Base-by-base conservation (phyloP, 352 stramenopile species). In the Blastocystis hominis region DNA sequence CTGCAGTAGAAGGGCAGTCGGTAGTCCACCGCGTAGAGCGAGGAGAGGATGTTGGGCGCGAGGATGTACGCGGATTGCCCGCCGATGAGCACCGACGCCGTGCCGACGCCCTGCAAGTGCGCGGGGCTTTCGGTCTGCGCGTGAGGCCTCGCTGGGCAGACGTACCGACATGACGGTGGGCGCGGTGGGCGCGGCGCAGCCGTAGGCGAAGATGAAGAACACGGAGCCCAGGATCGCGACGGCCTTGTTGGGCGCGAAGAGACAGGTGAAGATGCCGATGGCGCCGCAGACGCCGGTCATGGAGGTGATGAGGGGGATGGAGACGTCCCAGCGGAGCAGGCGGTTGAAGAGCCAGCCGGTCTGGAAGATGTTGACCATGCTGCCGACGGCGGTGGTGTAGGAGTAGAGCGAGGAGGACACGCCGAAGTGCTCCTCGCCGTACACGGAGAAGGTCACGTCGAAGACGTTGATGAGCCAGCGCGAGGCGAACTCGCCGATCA, bases 301-400 rank as follows among this genome's bases (percentile, higher is more conserved):
- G 2, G 47, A 53, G 1, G 72, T 66, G 56, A 84, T 84, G 20
- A 84, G 1, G 20, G 72, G 72, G 44, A 84, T 84, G 15, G 72
- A 84, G 10, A 84, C 54, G 56, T 66, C 24, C 15, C 30, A 44
- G 15, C 42, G 59, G 17, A 84, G 38, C 17, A 84, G 55, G 15
- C 24, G 30, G 56, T 84, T 84, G 50, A 84, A 84, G 4, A 84
- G 50, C 72, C 72, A 84, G 54, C 72, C 72, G 3, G 72, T 84
- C 44, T 84, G 72, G 46, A 68, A 15, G 53, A 68, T 68, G 56
- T 84, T 84, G 3, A 84, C 44, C 17, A 84, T 30, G 56, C 72
- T 84, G 2, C 72, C 50, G 15, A 69, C 3, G 4, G 15, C 72
- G 0, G 72, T 66, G 10, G 38, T 42, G 13, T 53, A 46, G 30